These are phyloP conservation scores for Metschnikowia proteae DNA, from an alignment of 805 yeast genomes.

Conservation along the genomic window DNA sequence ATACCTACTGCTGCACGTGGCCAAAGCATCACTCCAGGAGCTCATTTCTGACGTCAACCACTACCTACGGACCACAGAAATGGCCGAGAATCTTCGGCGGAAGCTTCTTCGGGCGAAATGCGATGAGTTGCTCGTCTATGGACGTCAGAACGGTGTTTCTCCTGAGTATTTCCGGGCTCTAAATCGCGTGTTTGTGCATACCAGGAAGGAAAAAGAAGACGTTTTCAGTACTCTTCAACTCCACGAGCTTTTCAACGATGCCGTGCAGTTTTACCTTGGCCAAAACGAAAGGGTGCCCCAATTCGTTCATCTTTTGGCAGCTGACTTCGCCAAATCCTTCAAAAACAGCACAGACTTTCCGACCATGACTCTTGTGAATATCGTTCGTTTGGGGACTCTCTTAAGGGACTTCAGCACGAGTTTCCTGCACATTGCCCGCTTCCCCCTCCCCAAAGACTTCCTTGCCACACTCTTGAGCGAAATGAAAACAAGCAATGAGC, in stretches of 20 bases:
- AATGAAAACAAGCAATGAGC: conserved; percentile 6
- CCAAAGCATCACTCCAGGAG: background rate
- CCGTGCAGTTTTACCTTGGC: conserved; percentile 13
- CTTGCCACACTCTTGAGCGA: conserved; percentile 15
- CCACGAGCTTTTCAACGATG: conserved; percentile 17
- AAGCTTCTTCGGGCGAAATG: conserved; percentile 21
- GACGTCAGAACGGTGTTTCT: conserved; percentile 7
- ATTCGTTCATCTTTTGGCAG: conserved; percentile 26
- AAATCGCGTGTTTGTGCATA: conserved; percentile 20
- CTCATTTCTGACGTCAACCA: conserved; percentile 21
- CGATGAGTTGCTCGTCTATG: conserved; percentile 14
- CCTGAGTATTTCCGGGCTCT: conserved; percentile 17
- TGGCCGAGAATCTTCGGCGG: conserved; percentile 19
- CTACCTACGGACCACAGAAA: conserved; percentile 26
- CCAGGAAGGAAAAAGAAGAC: conserved; percentile 10
- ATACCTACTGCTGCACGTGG: background rate
- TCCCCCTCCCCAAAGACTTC: conserved; percentile 17
- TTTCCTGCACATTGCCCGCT: conserved; percentile 8
- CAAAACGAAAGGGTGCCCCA: conserved; percentile 21
- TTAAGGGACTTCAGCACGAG: conserved; percentile 9
- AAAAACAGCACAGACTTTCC: conserved; percentile 11
- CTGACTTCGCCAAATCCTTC: conserved; percentile 13
- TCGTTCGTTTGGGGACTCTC: conserved; percentile 27
- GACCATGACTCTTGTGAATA: conserved; percentile 20
- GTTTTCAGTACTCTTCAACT: conserved; percentile 10